Evolutionary conservation across 495 filamentous ascomycete species (phyloP).

Genomic region (Talaromyces ruber): DNA sequence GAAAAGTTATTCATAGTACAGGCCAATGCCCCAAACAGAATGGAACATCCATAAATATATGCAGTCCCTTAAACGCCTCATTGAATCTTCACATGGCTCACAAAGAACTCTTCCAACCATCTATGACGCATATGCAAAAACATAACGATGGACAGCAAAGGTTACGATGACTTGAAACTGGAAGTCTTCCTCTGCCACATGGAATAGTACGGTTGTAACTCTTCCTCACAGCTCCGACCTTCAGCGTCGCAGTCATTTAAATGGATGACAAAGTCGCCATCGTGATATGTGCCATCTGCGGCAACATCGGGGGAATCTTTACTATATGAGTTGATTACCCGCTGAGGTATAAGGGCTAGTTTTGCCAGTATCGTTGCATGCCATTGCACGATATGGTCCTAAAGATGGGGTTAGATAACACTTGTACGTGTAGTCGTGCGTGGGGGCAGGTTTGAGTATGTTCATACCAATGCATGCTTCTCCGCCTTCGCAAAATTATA

Average conservation of each 20-base stretch:
- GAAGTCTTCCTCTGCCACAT: constrained; percentile 29
- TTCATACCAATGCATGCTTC: constrained; percentile 75
- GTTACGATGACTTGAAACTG: not conserved
- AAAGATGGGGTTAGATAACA: not conserved
- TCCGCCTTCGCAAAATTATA: constrained; percentile 97
- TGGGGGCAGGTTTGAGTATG: not conserved
- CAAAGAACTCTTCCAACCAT: not conserved
- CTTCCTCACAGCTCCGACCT: constrained; percentile 58
- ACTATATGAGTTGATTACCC: constrained; percentile 68
- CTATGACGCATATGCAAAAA: not conserved
- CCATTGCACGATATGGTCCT: constrained; percentile 95
- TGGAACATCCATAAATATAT: not conserved
- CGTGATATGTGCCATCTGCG: constrained; percentile 42
- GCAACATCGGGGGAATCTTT: constrained; percentile 33
- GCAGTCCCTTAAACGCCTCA: not conserved
- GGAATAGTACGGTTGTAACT: constrained; percentile 50
- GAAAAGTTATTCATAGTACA: not conserved
- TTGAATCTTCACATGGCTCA: not conserved
- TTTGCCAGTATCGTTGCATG: constrained; percentile 94
- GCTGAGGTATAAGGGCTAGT: constrained; percentile 77
- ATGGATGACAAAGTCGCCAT: constrained; percentile 80
- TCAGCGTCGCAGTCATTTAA: constrained; percentile 61
- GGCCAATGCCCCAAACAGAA: not conserved
- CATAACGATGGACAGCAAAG: not conserved
- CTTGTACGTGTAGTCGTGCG: not conserved